phyloP scores from a whole-genome alignment of 805 yeast genomes.

The Metschnikowia picachoensis region DNA sequence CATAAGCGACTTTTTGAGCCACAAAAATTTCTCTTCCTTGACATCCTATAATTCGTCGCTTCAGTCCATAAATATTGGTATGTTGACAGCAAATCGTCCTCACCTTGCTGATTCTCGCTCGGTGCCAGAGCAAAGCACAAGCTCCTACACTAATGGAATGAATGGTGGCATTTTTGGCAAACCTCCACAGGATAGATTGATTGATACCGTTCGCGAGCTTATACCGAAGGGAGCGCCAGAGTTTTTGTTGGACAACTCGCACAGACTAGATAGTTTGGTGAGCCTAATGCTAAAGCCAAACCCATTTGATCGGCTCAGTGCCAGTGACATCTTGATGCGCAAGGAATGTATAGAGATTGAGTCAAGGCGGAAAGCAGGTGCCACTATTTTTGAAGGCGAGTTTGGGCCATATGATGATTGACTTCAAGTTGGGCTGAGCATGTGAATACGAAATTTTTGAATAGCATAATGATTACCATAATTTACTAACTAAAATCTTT shows the following conservation, averaged over 20 bases:
- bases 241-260: conserved; percentile 57
- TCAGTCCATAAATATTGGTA: conserved; percentile 14
- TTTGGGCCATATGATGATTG: conserved; percentile 61
- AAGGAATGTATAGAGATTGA: conserved; percentile 79
- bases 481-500: too few species aligned
- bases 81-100: conserved; percentile 1
- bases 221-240: conserved; percentile 87
- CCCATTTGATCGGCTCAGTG: conserved; percentile 78
- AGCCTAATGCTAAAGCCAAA: conserved; percentile 86
- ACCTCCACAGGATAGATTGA: background rate
- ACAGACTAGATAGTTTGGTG: conserved; percentile 72
- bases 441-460: background rate
- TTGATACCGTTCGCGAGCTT: conserved; percentile 24
- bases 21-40: conserved; percentile 32
- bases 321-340: conserved; percentile 61
- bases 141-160: conserved; percentile 1
- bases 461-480: conserved; percentile 3
- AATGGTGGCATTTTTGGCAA: background rate
- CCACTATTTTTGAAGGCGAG: conserved; percentile 93
- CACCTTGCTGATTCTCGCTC: conserved; percentile 9
- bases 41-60: conserved; percentile 30
- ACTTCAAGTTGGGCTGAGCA: background rate
- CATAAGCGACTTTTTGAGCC: conserved; percentile 39
- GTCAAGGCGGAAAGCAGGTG: conserved; percentile 80
- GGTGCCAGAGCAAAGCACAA: conserved; percentile 7